A percentile compares a stretch with the other conserved stretches of the same genome.
These are phyloP conservation scores for Trichoderma harzianum DNA, from an alignment of 2,329 filamentous ascomycete species.

Conservation along the genomic window DNA sequence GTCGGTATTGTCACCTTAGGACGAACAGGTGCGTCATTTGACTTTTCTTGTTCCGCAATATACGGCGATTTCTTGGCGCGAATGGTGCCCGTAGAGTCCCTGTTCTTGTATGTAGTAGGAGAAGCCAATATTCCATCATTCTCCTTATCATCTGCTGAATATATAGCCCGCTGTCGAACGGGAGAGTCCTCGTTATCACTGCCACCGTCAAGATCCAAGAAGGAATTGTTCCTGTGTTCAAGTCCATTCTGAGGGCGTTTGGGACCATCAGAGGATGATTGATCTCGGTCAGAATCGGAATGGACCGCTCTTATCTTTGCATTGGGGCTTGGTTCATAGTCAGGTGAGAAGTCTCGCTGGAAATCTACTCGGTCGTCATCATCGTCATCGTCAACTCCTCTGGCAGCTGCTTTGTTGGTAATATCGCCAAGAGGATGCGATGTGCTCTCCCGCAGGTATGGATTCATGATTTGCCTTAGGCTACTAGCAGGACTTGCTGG, in stretches of 20 bases:
- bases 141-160: constrained; percentile 20
- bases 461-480: constrained; percentile 81
- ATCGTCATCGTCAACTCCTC: constrained; percentile 19
- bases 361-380: constrained; percentile 35
- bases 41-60: constrained; percentile 28
- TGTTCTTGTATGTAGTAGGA: constrained; percentile 9
- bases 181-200: constrained; percentile 46
- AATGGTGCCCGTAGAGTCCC: constrained; percentile 29
- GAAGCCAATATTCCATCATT: constrained; percentile 9
- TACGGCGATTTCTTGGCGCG: constrained; percentile 26
- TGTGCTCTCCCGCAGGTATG: constrained; percentile 57
- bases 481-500: constrained; percentile 70
- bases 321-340: constrained; percentile 69
- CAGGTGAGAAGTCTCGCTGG: constrained; percentile 66
- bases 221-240: constrained; percentile 44
- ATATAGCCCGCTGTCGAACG: constrained; percentile 19
- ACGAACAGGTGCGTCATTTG: constrained; percentile 31
- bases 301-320: constrained; percentile 67
- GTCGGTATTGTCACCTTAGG: constrained; percentile 43
- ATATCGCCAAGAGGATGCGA: constrained; percentile 25
- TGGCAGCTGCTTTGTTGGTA: constrained; percentile 22
- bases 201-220: constrained; percentile 46
- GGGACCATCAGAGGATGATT: constrained; percentile 27
- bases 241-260: constrained; percentile 21
- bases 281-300: constrained; percentile 38